Conservation (phyloP, 129 eudicot species). For the Centella asiatica region DNA sequence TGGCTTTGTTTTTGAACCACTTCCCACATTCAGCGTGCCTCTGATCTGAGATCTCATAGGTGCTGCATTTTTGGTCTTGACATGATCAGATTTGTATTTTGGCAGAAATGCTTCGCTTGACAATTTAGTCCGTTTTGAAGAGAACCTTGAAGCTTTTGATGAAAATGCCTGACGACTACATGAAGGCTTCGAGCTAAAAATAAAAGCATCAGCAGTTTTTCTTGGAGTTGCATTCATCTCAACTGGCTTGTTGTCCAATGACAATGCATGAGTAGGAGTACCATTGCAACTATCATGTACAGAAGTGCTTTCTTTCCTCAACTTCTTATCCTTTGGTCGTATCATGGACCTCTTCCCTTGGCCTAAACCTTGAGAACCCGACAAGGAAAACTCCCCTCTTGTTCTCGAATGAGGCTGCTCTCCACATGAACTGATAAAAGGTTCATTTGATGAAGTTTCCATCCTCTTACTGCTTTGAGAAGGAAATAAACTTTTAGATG, state of each 20-base stretch:
- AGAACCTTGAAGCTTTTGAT: slow-evolving; percentile 23
- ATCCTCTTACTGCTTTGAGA: slow-evolving; percentile 21
- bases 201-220: slow-evolving; percentile 8
- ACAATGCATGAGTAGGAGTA: neutral
- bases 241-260: slow-evolving; percentile 11
- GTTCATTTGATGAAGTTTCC: slow-evolving; percentile 10
- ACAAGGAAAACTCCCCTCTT: slow-evolving; percentile 14
- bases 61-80: slow-evolving; percentile 24
- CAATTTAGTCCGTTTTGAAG: slow-evolving; percentile 26
- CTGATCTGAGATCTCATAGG: slow-evolving; percentile 17
- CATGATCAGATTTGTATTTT: slow-evolving; percentile 12
- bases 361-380: slow-evolving; percentile 6
- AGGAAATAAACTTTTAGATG: slow-evolving; percentile 13
- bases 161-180: slow-evolving; percentile 7
- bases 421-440: neutral
- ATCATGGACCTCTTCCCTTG: slow-evolving; percentile 17
- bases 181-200: slow-evolving; percentile 16
- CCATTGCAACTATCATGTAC: slow-evolving; percentile 4
- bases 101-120: slow-evolving; percentile 14
- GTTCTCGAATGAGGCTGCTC: slow-evolving; percentile 18
- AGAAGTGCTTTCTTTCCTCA: slow-evolving; percentile 11
- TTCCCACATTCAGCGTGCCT: slow-evolving; percentile 12
- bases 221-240: slow-evolving; percentile 1
- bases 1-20: slow-evolving; percentile 9
- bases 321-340: slow-evolving; percentile 19